These are phyloP conservation scores for Xylaria polymorpha DNA, from an alignment of 2,329 filamentous ascomycete genomes.

Conservation along the genomic window DNA sequence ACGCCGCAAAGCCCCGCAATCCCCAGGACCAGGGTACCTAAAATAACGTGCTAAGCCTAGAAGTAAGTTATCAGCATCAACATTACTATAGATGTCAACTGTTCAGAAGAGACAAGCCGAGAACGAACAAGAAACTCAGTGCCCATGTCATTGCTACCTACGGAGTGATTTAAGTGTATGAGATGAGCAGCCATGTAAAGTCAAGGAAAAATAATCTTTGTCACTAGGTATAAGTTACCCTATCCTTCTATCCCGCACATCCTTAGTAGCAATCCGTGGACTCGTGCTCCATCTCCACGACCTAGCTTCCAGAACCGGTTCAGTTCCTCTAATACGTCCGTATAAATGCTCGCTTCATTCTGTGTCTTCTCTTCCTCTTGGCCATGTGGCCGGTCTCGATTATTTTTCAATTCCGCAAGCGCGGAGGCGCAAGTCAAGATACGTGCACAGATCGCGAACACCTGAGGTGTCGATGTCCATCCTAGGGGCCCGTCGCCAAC, in stretches of 20 bases:
- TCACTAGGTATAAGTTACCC: neutral
- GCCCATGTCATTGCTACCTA: neutral
- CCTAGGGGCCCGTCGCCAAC: slow-evolving; percentile 74
- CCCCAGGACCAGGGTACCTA: neutral
- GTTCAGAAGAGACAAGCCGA: neutral
- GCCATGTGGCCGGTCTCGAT: neutral
- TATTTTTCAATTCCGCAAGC: slow-evolving; percentile 41
- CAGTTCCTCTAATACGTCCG: slow-evolving; percentile 40
- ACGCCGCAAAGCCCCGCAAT: slow-evolving; percentile 3
- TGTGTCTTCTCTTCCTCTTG: neutral
- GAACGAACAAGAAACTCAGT: neutral
- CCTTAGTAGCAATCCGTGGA: slow-evolving; percentile 47
- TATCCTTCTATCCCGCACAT: slow-evolving; percentile 41
- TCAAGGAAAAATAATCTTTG: neutral
- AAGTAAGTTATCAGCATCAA: too few relatives aligned
- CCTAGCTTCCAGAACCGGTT: slow-evolving; percentile 43
- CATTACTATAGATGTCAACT: neutral
- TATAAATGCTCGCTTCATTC: slow-evolving; percentile 16
- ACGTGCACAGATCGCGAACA: slow-evolving; percentile 70
- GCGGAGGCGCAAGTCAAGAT: slow-evolving; percentile 57
- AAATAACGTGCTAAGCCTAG: too few relatives aligned
- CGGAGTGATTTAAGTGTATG: neutral
- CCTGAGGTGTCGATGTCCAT: slow-evolving; percentile 75
- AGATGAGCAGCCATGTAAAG: neutral
- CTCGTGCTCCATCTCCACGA: slow-evolving; percentile 18